Percentiles rank a stretch among this genome's conserved stretches.
Evolutionary conservation across 1,284 basidiomycete species (phyloP).

Genomic region (Ustilago nuda): DNA sequence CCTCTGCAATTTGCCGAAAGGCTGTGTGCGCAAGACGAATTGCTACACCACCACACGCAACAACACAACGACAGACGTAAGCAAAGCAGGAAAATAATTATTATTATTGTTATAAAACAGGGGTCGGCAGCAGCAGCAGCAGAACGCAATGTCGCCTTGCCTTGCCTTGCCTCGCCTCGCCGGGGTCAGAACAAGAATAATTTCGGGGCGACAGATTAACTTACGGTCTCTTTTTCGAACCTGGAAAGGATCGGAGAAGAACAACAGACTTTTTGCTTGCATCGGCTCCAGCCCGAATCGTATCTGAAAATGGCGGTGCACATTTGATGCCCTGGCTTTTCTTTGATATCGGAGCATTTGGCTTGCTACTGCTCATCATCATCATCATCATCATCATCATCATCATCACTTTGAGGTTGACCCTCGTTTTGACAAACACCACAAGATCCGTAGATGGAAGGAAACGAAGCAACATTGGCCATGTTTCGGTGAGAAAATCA

Average conservation of each 20-base stretch:
- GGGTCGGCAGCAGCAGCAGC: neutral
- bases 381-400: neutral
- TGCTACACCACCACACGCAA: neutral
- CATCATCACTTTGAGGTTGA: neutral
- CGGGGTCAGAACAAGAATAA: neutral
- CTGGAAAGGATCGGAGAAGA: too few species aligned
- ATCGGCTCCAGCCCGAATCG: neutral
- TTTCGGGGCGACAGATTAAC: neutral
- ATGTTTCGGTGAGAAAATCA: neutral
- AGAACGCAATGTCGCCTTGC: neutral
- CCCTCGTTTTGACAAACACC: neutral
- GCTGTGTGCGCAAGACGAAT: neutral
- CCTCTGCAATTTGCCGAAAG: neutral
- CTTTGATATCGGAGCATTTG: neutral
- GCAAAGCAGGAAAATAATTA: neutral
- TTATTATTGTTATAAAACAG: neutral
- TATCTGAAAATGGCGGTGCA: neutral
- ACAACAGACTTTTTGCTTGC: too few species aligned
- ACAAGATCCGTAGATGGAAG: neutral
- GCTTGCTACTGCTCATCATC: neutral
- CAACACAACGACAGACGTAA: neutral
- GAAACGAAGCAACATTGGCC: neutral
- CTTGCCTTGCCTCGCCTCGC: neutral
- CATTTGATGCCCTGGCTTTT: too few species aligned
- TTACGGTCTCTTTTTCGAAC: too few species aligned